Percentiles rank a stretch among this genome's conserved stretches.
These are phyloP conservation scores for Sisymbrium irio DNA, from an alignment of 345 rosid genomes.

Conservation along the genomic window DNA sequence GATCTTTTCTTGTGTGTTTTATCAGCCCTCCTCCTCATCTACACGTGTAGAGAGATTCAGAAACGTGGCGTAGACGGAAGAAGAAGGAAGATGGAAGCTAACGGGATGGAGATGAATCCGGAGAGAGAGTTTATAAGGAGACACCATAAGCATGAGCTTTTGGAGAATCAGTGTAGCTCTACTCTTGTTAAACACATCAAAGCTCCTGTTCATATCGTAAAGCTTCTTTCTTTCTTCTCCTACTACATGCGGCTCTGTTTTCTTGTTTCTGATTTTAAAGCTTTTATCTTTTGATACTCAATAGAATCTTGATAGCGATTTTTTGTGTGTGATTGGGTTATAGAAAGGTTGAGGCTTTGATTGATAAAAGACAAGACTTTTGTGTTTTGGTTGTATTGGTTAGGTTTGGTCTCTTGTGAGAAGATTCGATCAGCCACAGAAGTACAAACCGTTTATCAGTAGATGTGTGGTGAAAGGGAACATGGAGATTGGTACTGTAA, in stretches of 20 bases:
- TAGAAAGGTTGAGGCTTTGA: background rate
- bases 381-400: background rate
- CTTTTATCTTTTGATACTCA: background rate
- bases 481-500: slow-evolving; percentile 73
- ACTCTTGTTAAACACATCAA: slow-evolving; percentile 78
- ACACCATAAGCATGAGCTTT: slow-evolving; percentile 58
- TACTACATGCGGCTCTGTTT: background rate
- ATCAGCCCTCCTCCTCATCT: background rate
- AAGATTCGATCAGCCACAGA: slow-evolving; percentile 83
- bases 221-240: slow-evolving; percentile 16
- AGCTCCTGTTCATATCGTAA: slow-evolving; percentile 93
- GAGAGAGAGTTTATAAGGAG: slow-evolving; percentile 61
- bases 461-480: slow-evolving; percentile 68
- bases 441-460: slow-evolving; percentile 73
- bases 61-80: slow-evolving; percentile 13
- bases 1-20: background rate
- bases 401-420: slow-evolving; percentile 87
- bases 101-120: slow-evolving; percentile 25
- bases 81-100: slow-evolving; percentile 45
- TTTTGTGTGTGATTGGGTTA: too few relatives aligned
- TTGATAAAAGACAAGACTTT: background rate
- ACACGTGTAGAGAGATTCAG: too few relatives aligned
- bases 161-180: slow-evolving; percentile 76
- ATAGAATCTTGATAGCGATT: too few relatives aligned
- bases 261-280: background rate